Evolutionary conservation across 495 filamentous ascomycete species (phyloP).

Genomic region (Hypoxylon cercidicola): DNA sequence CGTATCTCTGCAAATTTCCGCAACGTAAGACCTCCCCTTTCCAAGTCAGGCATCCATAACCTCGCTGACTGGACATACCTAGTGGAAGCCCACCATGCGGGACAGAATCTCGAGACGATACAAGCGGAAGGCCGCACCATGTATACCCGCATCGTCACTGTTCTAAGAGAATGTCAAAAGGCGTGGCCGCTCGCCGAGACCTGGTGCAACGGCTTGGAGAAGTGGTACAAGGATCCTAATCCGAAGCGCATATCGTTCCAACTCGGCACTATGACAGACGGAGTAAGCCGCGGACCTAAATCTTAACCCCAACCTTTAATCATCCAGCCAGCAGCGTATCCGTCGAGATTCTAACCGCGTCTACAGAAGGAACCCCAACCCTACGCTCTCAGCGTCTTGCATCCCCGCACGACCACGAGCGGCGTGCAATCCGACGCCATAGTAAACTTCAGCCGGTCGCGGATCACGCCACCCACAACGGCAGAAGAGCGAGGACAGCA

Average conservation of each 20-base stretch:
- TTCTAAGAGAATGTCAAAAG: conserved; percentile 53
- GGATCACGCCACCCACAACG: conserved; percentile 11
- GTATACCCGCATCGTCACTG: conserved; percentile 51
- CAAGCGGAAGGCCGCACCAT: conserved; percentile 51
- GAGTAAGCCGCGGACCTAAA: conserved; percentile 43
- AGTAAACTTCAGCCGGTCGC: conserved; percentile 9
- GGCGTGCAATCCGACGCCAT: conserved; percentile 25
- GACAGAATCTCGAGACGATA: conserved; percentile 42
- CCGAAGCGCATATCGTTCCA: conserved; percentile 47
- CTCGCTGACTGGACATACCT: conserved; percentile 1
- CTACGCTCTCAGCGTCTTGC: conserved; percentile 44
- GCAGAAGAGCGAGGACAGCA: conserved; percentile 13
- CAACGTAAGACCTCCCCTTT: conserved; percentile 43
- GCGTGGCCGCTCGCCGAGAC: conserved; percentile 58
- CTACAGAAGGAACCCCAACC: conserved; percentile 46
- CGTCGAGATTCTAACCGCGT: conserved; percentile 12
- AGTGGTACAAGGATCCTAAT: conserved; percentile 52
- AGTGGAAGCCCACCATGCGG: conserved; percentile 51
- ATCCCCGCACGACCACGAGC: conserved; percentile 38
- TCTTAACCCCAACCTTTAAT: too few species aligned
- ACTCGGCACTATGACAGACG: conserved; percentile 58
- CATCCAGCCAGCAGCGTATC: not conserved
- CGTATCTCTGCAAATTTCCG: conserved; percentile 59
- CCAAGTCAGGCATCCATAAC: not conserved
- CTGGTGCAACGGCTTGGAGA: conserved; percentile 56